Conservation (phyloP, 2,329 filamentous ascomycete genomes). For the Fusarium cicatricum region DNA sequence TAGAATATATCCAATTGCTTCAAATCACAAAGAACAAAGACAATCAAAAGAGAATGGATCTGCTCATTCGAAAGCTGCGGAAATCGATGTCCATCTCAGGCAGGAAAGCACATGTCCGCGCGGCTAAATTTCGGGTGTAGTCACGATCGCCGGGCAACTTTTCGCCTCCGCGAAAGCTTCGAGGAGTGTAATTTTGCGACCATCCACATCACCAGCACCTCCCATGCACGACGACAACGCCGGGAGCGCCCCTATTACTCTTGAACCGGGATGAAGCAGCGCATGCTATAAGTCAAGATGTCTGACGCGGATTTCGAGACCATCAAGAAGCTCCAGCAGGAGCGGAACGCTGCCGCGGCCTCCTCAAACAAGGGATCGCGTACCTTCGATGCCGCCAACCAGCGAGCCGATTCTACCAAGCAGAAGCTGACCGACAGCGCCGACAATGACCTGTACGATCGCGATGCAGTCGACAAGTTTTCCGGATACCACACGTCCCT, state of each 20-base stretch:
- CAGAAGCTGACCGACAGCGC: slow-evolving; percentile 89
- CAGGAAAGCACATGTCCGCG: slow-evolving; percentile 16
- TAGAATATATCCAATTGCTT: too few species aligned
- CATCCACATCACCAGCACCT: slow-evolving; percentile 42
- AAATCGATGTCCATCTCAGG: slow-evolving; percentile 12
- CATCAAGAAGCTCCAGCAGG: slow-evolving; percentile 87
- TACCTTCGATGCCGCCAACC: slow-evolving; percentile 79
- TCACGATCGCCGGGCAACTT: slow-evolving; percentile 35
- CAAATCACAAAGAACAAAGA: too few species aligned
- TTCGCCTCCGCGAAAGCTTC: slow-evolving; percentile 46
- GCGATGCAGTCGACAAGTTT: slow-evolving; percentile 80
- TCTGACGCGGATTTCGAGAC: slow-evolving; percentile 86
- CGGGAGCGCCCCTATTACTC: slow-evolving; percentile 47
- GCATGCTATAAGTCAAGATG: slow-evolving; percentile 58
- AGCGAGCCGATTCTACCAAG: slow-evolving; percentile 90
- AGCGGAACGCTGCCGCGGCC: slow-evolving; percentile 83
- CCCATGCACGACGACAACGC: slow-evolving; percentile 50
- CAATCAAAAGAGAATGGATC: background rate
- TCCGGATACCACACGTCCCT: slow-evolving; percentile 92
- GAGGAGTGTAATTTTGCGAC: slow-evolving; percentile 43
- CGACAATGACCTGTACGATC: slow-evolving; percentile 88
- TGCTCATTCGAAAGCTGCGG: background rate
- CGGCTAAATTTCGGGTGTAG: slow-evolving; percentile 47
- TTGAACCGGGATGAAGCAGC: slow-evolving; percentile 55
- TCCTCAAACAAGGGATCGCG: slow-evolving; percentile 77